Percentiles rank a stretch among this genome's conserved stretches.
These are phyloP conservation scores for Metschnikowia gelsemii DNA, from an alignment of 805 yeast genomes.

Conservation along the genomic window DNA sequence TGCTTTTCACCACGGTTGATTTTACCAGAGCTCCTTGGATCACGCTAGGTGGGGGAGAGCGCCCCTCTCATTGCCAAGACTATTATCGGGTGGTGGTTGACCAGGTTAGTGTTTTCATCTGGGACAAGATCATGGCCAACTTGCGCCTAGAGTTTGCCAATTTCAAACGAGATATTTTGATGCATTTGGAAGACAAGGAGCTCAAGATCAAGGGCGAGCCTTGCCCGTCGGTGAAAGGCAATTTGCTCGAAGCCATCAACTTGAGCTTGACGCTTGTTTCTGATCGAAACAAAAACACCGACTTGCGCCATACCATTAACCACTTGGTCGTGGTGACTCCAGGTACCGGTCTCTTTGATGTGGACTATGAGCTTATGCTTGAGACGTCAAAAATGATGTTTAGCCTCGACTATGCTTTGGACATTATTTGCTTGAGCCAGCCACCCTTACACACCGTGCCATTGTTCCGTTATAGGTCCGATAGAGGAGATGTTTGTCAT, in stretches of 20 bases:
- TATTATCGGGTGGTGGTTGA: slow-evolving; percentile 93
- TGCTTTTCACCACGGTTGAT: slow-evolving; percentile 81
- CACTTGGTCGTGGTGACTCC: slow-evolving; percentile 87
- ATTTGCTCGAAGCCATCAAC: slow-evolving; percentile 81
- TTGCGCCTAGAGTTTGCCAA: slow-evolving; percentile 80
- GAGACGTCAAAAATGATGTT: slow-evolving; percentile 74
- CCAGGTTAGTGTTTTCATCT: slow-evolving; percentile 81
- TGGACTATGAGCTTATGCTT: slow-evolving; percentile 72
- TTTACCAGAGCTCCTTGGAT: slow-evolving; percentile 51
- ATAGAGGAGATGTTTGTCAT: slow-evolving; percentile 50
- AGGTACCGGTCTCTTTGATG: slow-evolving; percentile 92
- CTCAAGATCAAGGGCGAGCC: slow-evolving; percentile 46
- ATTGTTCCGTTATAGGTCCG: slow-evolving; percentile 66
- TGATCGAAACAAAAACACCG: slow-evolving; percentile 79
- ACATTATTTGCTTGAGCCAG: slow-evolving; percentile 81
- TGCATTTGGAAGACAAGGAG: slow-evolving; percentile 43
- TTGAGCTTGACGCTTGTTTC: slow-evolving; percentile 75
- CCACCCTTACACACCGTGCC: slow-evolving; percentile 95
- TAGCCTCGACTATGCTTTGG: slow-evolving; percentile 81
- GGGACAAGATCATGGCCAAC: slow-evolving; percentile 91
- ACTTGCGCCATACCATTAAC: slow-evolving; percentile 84
- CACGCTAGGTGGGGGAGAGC: slow-evolving; percentile 67
- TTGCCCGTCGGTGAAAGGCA: slow-evolving; percentile 87
- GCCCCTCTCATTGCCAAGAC: slow-evolving; percentile 66
- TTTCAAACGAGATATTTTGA: slow-evolving; percentile 71